These are phyloP conservation scores for Kwoniella sp. DNA, from an alignment of 768 basidiomycete genomes.

Conservation along the genomic window DNA sequence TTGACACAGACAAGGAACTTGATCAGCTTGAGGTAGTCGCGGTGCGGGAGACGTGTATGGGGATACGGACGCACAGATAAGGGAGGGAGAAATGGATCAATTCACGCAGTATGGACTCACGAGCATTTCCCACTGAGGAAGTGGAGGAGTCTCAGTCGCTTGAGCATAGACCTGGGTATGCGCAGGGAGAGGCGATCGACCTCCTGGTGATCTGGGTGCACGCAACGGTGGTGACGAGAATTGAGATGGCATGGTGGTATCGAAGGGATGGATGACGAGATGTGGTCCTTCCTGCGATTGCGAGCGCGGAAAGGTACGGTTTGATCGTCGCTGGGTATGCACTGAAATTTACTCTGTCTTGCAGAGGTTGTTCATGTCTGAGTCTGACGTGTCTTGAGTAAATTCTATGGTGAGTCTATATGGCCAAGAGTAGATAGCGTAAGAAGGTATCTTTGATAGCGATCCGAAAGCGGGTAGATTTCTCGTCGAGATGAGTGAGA, in stretches of 20 bases:
- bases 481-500: no score
- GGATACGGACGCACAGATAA: no score
- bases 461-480: neutral
- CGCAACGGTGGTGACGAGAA: conserved; percentile 21
- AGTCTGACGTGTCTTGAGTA: neutral
- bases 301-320: neutral
- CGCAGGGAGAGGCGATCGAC: neutral
- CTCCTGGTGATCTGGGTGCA: conserved; percentile 13
- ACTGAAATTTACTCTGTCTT: neutral
- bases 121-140: conserved; percentile 20
- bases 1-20: neutral
- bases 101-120: no score
- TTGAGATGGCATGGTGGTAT: conserved; percentile 10
- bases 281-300: neutral
- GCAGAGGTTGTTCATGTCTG: neutral
- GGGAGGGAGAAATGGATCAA: no score
- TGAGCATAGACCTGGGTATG: neutral
- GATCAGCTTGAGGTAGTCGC: no score
- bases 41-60: no score
- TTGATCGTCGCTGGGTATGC: neutral
- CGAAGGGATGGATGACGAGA: neutral
- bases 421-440: no score
- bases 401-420: neutral
- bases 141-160: conserved; percentile 14
- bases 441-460: no score